phyloP scores from a whole-genome alignment of 2,329 filamentous ascomycete species.

The Xylogone sp. region DNA sequence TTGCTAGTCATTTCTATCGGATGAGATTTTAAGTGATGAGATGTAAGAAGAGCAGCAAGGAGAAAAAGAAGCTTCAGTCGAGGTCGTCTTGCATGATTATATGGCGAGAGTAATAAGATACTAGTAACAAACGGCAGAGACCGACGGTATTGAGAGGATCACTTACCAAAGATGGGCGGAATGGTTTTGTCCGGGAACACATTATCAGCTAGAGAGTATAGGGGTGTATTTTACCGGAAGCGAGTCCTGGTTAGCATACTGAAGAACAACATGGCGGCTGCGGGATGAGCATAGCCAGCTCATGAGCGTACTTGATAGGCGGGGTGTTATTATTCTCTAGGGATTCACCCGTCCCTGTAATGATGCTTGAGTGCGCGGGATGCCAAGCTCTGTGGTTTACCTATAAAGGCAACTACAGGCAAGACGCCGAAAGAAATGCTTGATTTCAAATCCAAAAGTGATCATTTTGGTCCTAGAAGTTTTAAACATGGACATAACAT shows the following conservation, averaged over 20 bases:
- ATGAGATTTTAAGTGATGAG: not conserved
- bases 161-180: not conserved
- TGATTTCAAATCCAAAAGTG: no score
- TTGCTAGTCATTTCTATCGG: not conserved
- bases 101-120: not conserved
- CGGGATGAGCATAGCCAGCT: not conserved
- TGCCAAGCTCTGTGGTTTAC: no score
- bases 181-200: not conserved
- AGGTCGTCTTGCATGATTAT: no score
- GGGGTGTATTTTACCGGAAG: not conserved
- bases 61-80: no score
- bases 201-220: not conserved
- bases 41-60: not conserved
- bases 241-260: not conserved
- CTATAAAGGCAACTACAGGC: no score
- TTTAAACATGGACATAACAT: no score
- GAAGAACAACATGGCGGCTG: not conserved
- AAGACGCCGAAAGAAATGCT: no score
- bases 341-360: no score
- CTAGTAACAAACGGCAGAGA: not conserved
- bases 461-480: no score
- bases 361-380: no score
- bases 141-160: not conserved
- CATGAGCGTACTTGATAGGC: not conserved
- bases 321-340: no score